Evolutionary conservation across 371 early-diverging fungal genomes (phyloP).

Genomic region (Mortierella sp.): DNA sequence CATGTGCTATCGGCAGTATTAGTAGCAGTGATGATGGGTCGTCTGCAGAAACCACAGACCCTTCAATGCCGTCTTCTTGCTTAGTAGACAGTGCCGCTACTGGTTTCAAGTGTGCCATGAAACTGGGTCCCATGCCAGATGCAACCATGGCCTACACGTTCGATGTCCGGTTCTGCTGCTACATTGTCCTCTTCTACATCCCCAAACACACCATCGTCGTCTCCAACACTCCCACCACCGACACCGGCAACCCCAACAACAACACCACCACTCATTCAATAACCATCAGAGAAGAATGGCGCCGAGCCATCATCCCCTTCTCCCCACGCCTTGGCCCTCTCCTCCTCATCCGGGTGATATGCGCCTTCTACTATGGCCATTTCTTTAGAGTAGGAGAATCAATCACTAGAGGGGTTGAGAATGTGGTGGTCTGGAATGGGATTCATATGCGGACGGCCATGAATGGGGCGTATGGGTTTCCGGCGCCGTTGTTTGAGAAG

Average conservation of each 20-base stretch:
- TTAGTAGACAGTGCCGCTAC: not conserved
- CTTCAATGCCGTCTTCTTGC: not conserved
- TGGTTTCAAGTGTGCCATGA: constrained; percentile 27
- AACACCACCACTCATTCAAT: not conserved
- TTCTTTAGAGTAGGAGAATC: constrained; percentile 37
- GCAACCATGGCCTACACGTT: constrained; percentile 43
- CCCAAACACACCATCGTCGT: constrained; percentile 21
- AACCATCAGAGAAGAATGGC: constrained; percentile 20
- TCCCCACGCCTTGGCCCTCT: constrained; percentile 46
- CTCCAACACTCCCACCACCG: not conserved
- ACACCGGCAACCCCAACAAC: too few species aligned
- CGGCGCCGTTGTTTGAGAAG: constrained; percentile 29
- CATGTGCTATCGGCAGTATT: constrained; percentile 10
- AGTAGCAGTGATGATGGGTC: not conserved
- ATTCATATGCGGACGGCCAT: constrained; percentile 40
- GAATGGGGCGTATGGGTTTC: constrained; percentile 35
- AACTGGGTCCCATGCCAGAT: constrained; percentile 49
- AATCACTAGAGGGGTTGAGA: constrained; percentile 16
- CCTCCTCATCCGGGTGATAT: constrained; percentile 44
- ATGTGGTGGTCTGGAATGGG: constrained; percentile 53
- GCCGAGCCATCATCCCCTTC: constrained; percentile 38
- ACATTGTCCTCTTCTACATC: constrained; percentile 31
- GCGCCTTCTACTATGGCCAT: constrained; percentile 49
- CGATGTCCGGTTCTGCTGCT: constrained; percentile 35
- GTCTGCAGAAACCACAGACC: not conserved